Conservation (phyloP, 176 grass and related monocot genomes). For the Pharus latifolius region DNA sequence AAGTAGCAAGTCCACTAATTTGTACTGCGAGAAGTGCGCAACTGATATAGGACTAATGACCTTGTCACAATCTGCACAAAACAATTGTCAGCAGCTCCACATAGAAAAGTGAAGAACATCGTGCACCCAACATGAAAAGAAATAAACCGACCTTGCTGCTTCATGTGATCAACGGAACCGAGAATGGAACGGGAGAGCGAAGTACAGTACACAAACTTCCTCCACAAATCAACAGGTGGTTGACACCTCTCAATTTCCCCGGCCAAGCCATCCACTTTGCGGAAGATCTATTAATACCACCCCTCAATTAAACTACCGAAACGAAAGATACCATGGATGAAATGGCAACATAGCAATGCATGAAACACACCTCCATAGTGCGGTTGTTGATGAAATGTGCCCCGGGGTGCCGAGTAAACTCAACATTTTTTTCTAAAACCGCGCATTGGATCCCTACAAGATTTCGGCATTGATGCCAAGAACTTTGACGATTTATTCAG, state of each 20-base stretch:
- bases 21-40: constrained; percentile 91
- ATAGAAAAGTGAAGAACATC: not conserved
- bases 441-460: constrained; percentile 56
- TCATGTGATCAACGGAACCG: constrained; percentile 94
- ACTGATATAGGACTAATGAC: constrained; percentile 62
- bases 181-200: constrained; percentile 77
- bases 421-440: constrained; percentile 56
- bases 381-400: constrained; percentile 98
- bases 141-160: constrained; percentile 61
- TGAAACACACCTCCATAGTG: constrained; percentile 73
- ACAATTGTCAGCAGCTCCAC: constrained; percentile 4
- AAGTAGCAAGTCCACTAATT: constrained; percentile 68
- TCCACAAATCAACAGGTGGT: constrained; percentile 79
- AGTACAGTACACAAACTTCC: constrained; percentile 91
- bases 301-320: not conserved
- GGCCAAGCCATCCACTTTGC: constrained; percentile 71
- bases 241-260: constrained; percentile 77
- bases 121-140: not conserved
- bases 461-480: not conserved
- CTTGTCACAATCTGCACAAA: constrained; percentile 67
- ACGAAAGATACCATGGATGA: not conserved
- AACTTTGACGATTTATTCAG: not conserved
- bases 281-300: constrained; percentile 45
- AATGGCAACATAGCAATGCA: not conserved
- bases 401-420: constrained; percentile 66